Evolutionary conservation across 805 yeast genomes (phyloP), one percentile per base, ranked within the genome.

Genomic region (Jamesozyma rosinii): DNA sequence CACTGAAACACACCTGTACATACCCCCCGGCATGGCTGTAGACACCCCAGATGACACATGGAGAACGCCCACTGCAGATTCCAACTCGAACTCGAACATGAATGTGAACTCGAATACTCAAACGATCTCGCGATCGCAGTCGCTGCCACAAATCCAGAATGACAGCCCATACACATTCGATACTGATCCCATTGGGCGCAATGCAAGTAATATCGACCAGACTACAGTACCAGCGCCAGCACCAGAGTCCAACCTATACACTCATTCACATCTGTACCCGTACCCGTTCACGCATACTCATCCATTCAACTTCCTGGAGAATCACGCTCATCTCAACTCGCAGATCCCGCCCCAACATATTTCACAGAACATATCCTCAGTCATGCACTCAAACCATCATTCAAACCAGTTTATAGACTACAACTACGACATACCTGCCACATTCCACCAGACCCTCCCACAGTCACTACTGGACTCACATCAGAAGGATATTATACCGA

Each of bases 211-310:
- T 24, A 24, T 8, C 29, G 29, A 24, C 11, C 11, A 6, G 11
- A 24, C 29, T 24, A 6, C 6, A 24, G 10, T 24, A 24, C 29
- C 29, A 8, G 10, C 6, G 11, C 29, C 29, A 24, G 10, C 29
- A 24, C 29, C 29, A 24, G 6, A 6, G 6, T 8, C 29, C 29
- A 6, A 24, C 6, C 33, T 17, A 11, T 13, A 30, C n/a, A 11
- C n/a, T 30, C 42, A 39, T 39, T 39, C 42, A 8, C 42, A 39
- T 39, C 6, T 27, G 22, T 13, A 32, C 14, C 38, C 41, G 24
- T 13, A 19, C 31, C 40, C 41, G 14, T 26, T 15, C 20, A 22
- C 42, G 20, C 42, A 42, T 36, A 21, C 37, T n/a, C 46, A 42
- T 38, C 41, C 41, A 31, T 38, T 41, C 35, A 38, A 44, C 27